Conservation (phyloP, 148 eudicot genomes). For the Talinum fruticosum region DNA sequence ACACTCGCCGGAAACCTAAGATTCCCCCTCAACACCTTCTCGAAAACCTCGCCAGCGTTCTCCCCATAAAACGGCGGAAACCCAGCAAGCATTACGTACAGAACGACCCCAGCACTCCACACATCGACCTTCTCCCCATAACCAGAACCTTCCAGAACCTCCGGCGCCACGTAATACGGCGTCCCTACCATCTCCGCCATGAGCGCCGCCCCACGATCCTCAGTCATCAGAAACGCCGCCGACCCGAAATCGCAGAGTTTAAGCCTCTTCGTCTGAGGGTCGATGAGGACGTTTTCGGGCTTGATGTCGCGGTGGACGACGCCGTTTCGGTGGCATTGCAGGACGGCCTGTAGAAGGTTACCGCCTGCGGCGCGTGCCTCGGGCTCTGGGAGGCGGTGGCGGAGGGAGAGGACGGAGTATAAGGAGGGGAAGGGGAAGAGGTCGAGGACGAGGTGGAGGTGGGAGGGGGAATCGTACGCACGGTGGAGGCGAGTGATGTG, state of each 20-base stretch:
- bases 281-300: conserved; percentile 57
- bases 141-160: conserved; percentile 44
- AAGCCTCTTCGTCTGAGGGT: conserved; percentile 26
- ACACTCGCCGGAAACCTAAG: conserved; percentile 53
- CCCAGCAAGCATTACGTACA: conserved; percentile 62
- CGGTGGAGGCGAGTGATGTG: conserved; percentile 39
- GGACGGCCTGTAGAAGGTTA: conserved; percentile 25
- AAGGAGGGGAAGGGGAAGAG: conserved; percentile 39
- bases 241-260: conserved; percentile 76
- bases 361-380: conserved; percentile 20
- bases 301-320: conserved; percentile 68
- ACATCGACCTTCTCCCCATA: conserved; percentile 63
- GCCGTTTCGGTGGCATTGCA: conserved; percentile 56
- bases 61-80: conserved; percentile 62
- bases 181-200: conserved; percentile 56
- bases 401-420: conserved; percentile 25
- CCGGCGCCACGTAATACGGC: conserved; percentile 73
- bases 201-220: neutral
- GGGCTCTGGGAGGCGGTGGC: conserved; percentile 30
- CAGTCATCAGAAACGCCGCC: conserved; percentile 38
- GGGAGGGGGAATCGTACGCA: conserved; percentile 47
- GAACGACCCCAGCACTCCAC: conserved; percentile 69
- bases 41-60: conserved; percentile 46
- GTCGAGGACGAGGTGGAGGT: conserved; percentile 53
- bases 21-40: conserved; percentile 51